Conservation (phyloP, 306 rosid species). For the Dryas octopetala region DNA sequence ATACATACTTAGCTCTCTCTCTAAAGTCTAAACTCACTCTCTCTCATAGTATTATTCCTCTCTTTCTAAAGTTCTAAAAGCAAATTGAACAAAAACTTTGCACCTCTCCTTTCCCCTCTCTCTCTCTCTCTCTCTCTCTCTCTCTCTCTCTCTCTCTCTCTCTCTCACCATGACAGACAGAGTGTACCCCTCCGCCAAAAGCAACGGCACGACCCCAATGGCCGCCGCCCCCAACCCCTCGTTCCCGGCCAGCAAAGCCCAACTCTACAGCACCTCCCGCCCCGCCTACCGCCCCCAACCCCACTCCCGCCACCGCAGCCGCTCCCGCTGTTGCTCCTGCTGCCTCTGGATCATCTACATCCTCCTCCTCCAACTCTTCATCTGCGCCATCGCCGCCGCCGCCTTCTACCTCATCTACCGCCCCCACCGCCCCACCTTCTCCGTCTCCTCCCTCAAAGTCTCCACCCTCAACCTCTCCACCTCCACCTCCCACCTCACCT, state of each 20-base stretch:
- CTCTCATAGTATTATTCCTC: no score
- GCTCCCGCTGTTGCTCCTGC: slow-evolving; percentile 59
- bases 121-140: not conserved
- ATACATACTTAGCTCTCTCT: no score
- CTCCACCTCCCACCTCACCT: slow-evolving; percentile 31
- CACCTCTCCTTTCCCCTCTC: no score
- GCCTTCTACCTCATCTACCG: slow-evolving; percentile 63
- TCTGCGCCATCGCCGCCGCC: slow-evolving; percentile 47
- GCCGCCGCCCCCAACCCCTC: slow-evolving; percentile 28
- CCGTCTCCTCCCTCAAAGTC: slow-evolving; percentile 38
- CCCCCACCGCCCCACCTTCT: slow-evolving; percentile 46
- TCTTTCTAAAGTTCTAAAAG: no score
- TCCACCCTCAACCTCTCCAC: slow-evolving; percentile 37
- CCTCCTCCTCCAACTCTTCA: slow-evolving; percentile 49
- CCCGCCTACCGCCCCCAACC: slow-evolving; percentile 78
- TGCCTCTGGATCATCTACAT: slow-evolving; percentile 52
- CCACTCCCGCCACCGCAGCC: slow-evolving; percentile 42
- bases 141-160: not conserved
- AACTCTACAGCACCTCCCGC: slow-evolving; percentile 61
- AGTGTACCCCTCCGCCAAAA: slow-evolving; percentile 61
- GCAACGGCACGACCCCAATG: slow-evolving; percentile 26
- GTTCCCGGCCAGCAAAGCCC: slow-evolving; percentile 63
- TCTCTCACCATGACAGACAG: slow-evolving; percentile 58
- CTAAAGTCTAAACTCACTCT: no score
- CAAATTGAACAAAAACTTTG: not conserved